A percentile compares a stretch with the other conserved stretches of the same genome.
Evolutionary conservation across 129 eudicot species (phyloP).

Genomic region (Chrysanthemum makinoi): DNA sequence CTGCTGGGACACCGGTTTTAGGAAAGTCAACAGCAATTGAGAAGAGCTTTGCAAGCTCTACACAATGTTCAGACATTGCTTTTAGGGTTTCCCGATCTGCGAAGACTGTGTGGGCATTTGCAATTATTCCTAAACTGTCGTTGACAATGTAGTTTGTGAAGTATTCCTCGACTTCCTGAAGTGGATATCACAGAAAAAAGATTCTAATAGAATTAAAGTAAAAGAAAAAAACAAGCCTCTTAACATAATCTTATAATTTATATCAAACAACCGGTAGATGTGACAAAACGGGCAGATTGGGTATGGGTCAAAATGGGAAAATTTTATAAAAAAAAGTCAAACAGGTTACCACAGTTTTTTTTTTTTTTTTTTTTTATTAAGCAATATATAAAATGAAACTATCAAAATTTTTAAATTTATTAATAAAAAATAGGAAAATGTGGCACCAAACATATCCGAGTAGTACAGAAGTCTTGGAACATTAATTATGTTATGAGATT

Average conservation of each 20-base stretch:
- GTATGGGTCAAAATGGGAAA: too few relatives aligned
- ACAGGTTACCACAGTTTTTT: too few relatives aligned
- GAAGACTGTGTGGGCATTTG: constrained; percentile 73
- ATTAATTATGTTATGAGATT: too few relatives aligned
- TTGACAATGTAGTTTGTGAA: constrained; percentile 77
- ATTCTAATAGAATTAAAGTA: background rate
- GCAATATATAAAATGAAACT: background rate
- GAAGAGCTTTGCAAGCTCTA: constrained; percentile 63
- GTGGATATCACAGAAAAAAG: background rate
- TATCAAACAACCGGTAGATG: constrained; percentile 9
- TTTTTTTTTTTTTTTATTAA: too few relatives aligned
- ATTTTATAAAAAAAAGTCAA: too few relatives aligned
- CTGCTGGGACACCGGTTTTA: constrained; percentile 87
- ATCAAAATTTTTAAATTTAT: background rate
- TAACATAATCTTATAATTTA: background rate
- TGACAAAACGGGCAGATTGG: background rate
- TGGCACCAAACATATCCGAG: too few relatives aligned
- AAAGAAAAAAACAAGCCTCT: background rate
- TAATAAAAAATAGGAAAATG: background rate
- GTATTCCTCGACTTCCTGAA: constrained; percentile 75
- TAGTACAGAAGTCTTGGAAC: too few relatives aligned
- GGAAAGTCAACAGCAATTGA: constrained; percentile 87
- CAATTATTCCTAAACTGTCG: constrained; percentile 76
- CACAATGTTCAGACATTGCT: constrained; percentile 57
- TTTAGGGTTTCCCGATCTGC: constrained; percentile 53